These are phyloP conservation scores for Thamnidium elegans DNA, from an alignment of 192 early-diverging fungal genomes.

Conservation along the genomic window DNA sequence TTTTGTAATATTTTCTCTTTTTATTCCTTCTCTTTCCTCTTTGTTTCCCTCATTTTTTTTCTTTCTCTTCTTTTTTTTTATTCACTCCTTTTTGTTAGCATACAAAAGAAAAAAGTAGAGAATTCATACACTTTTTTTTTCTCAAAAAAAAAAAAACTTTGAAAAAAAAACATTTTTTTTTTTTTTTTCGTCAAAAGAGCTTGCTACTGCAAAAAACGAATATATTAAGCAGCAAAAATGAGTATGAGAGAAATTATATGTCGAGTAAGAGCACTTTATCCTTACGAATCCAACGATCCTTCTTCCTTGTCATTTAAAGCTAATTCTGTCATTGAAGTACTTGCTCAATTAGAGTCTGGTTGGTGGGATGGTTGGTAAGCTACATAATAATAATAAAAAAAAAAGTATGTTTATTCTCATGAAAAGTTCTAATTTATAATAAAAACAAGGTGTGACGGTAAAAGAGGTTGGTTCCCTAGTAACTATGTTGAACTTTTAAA, in stretches of 20 bases:
- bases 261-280: slow-evolving; percentile 73
- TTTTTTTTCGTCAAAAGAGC: neutral
- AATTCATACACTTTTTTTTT: neutral
- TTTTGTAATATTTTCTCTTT: neutral
- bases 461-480: slow-evolving; percentile 88
- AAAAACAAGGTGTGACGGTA: slow-evolving; percentile 51
- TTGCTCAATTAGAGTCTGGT: slow-evolving; percentile 85
- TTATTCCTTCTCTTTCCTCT: slow-evolving; percentile 1
- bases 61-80: neutral
- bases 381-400: too few species aligned
- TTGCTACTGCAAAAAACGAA: too few species aligned
- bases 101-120: neutral
- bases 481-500: slow-evolving; percentile 72
- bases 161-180: neutral
- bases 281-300: slow-evolving; percentile 77
- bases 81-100: neutral
- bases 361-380: slow-evolving; percentile 95
- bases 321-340: slow-evolving; percentile 87
- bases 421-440: neutral
- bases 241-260: slow-evolving; percentile 19
- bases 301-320: slow-evolving; percentile 79
- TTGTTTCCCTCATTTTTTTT: neutral
- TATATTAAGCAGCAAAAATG: neutral
- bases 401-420: neutral
- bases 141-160: too few species aligned